phyloP scores from a whole-genome alignment of 1,139 yeast species.

The Insectozyma bohioensis region DNA sequence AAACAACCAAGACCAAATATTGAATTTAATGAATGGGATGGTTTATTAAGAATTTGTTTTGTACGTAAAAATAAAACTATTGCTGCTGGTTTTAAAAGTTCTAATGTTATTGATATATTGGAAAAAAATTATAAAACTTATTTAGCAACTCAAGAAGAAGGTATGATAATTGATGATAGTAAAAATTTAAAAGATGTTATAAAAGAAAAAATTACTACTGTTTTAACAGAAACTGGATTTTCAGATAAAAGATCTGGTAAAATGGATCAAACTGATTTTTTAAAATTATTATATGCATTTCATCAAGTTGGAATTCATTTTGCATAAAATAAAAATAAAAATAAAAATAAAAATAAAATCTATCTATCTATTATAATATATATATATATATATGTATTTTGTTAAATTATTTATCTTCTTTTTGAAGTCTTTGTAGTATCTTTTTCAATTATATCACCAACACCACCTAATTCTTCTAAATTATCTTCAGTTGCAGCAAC shows the following conservation, averaged over 20 bases:
- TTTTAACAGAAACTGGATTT: slow-evolving; percentile 74
- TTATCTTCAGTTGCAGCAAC: slow-evolving; percentile 85
- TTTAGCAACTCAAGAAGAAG: slow-evolving; percentile 59
- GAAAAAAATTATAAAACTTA: slow-evolving; percentile 87
- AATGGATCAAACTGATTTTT: slow-evolving; percentile 91
- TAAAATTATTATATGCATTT: slow-evolving; percentile 84
- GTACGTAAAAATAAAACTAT: slow-evolving; percentile 92
- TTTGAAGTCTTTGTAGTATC: slow-evolving; percentile 52
- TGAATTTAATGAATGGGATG: slow-evolving; percentile 97
- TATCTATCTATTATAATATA: not conserved
- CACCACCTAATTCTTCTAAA: slow-evolving; percentile 88
- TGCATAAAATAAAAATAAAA: slow-evolving; percentile 46
- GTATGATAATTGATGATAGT: slow-evolving; percentile 53
- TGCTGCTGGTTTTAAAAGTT: slow-evolving; percentile 87
- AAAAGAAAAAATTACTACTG: slow-evolving; percentile 60
- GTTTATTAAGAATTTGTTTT: slow-evolving; percentile 83
- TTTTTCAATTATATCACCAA: slow-evolving; percentile 83
- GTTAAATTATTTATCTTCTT: slow-evolving; percentile 35
- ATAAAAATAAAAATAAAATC: not conserved
- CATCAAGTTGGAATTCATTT: slow-evolving; percentile 97
- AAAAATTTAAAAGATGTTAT: slow-evolving; percentile 46
- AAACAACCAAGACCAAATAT: slow-evolving; percentile 90
- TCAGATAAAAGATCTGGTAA: slow-evolving; percentile 89
- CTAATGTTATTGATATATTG: slow-evolving; percentile 77
- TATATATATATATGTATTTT: slow-evolving; percentile 1